Base-by-base conservation (phyloP, 192 early-diverging fungal genomes). In the Umbelopsis ramanniana region DNA sequence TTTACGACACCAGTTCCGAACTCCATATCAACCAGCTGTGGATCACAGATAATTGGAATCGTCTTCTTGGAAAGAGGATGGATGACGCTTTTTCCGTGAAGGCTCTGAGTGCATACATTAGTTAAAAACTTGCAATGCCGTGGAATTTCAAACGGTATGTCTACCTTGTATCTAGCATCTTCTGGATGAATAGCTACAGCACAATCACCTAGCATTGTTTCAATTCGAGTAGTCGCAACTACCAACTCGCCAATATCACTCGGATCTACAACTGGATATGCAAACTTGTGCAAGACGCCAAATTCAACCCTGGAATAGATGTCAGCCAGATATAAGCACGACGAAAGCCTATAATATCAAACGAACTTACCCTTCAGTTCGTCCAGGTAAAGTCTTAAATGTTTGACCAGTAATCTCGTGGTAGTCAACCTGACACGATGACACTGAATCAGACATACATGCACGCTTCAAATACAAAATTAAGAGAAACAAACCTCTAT, bases 1-100 rank as follows among this genome's bases (percentile, higher is more conserved):
- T 99, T 99, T 54, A 99, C 97, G 45, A 90, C 95, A 57, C 97
- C 97, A 9, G 97, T 97, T 72, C 96, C 97, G 81, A 97, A 98
- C 15, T 87, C 89, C 76, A 91, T 91, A 78, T 98, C 92, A 6
- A 94, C 95, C 37, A 97, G 85, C 7, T 86, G 82, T 57, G 93
- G 89, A 71, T 97, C 92, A 74, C 85, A 87, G 19, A 96, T 78
- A 74, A 99, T 95, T 26, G 95, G 96, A 10, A 99, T 89, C 21
- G 80, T 71, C 52, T 88, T 89, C 46, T 84, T 82, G 14, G 92
- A 80, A 69, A 98, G 87, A 14, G 97, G 96, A 79, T 98, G 97
- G 37, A 93, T 80, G 2, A 93, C 92, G 63, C 71, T 73, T 76
- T 92, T 93, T 5, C 86, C 84, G 53, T 89, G 86, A 9, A 87